Conservation (phyloP, 1,139 yeast species). For the Pichia sp. region DNA sequence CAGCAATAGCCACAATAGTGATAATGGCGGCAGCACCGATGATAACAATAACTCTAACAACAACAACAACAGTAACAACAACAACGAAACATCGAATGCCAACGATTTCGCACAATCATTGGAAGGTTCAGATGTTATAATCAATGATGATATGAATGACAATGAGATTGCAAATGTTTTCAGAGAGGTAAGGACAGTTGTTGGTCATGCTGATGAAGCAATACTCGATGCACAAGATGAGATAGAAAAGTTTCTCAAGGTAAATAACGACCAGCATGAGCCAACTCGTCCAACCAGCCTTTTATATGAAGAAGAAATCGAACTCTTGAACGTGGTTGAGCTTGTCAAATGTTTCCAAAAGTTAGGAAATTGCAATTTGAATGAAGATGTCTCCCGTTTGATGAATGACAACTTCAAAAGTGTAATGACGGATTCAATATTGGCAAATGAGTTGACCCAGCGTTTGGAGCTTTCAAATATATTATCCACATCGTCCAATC, state of each 20-base stretch:
- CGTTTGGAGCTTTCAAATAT: conserved; percentile 28
- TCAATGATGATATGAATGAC: conserved; percentile 13
- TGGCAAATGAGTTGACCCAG: conserved; percentile 23
- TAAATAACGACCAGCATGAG: conserved; percentile 1
- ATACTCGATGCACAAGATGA: conserved; percentile 23
- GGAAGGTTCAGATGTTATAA: conserved; percentile 4
- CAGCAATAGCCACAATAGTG: not conserved
- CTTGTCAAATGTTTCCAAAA: conserved; percentile 25
- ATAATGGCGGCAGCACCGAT: not conserved
- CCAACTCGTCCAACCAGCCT: not conserved
- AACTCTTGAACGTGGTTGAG: conserved; percentile 25
- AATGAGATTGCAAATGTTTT: conserved; percentile 19
- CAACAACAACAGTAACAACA: conserved; percentile 1
- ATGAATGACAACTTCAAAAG: conserved; percentile 23
- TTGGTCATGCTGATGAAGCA: conserved; percentile 26
- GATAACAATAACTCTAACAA: not conserved
- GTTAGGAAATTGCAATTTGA: conserved; percentile 18
- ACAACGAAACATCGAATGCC: conserved; percentile 2
- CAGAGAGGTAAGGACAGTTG: conserved; percentile 23
- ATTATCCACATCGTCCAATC: conserved; percentile 12
- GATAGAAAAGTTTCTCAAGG: conserved; percentile 20
- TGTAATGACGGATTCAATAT: conserved; percentile 21
- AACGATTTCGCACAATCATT: not conserved
- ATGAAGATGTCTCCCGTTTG: conserved; percentile 16
- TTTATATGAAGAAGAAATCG: conserved; percentile 25